phyloP scores from a whole-genome alignment of 1,284 basidiomycete genomes.

The Boletus calvinii region DNA sequence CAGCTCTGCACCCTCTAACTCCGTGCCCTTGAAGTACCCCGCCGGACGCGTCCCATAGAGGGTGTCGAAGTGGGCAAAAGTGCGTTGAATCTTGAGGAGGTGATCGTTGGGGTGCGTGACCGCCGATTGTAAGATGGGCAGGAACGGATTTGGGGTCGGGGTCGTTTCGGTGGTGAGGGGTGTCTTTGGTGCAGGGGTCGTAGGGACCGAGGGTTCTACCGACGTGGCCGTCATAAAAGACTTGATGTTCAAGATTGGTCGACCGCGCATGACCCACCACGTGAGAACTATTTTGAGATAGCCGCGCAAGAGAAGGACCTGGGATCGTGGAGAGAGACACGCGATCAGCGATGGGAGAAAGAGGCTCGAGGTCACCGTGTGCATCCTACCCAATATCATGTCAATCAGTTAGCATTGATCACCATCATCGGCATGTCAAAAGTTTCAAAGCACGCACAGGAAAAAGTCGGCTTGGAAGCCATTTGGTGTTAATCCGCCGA shows the following conservation, averaged over 20 bases:
- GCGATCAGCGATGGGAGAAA: conserved; percentile 46
- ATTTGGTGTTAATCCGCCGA: conserved; percentile 40
- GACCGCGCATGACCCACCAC: conserved; percentile 44
- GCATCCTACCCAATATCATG: conserved; percentile 40
- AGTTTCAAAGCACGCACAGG: conserved; percentile 46
- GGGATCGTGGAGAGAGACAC: conserved; percentile 38
- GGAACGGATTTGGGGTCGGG: conserved; percentile 31
- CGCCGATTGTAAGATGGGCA: conserved; percentile 34
- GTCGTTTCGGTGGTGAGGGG: conserved; percentile 19
- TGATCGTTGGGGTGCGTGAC: conserved; percentile 35
- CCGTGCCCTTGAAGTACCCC: conserved; percentile 39
- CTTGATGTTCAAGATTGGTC: conserved; percentile 39
- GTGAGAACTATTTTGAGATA: conserved; percentile 42
- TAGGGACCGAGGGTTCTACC: conserved; percentile 11
- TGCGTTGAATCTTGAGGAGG: conserved; percentile 32
- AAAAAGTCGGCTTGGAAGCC: conserved; percentile 49
- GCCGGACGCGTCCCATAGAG: conserved; percentile 30
- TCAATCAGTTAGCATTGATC: background rate
- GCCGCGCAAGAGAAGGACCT: conserved; percentile 42
- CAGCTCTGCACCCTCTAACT: conserved; percentile 33
- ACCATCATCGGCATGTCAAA: background rate
- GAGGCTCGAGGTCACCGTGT: conserved; percentile 52
- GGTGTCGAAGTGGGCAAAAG: conserved; percentile 33
- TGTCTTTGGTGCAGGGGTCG: background rate
- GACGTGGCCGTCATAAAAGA: conserved; percentile 38